These are phyloP conservation scores for Lagenidium giganteum DNA, from an alignment of 352 stramenopile species.

Conservation along the genomic window DNA sequence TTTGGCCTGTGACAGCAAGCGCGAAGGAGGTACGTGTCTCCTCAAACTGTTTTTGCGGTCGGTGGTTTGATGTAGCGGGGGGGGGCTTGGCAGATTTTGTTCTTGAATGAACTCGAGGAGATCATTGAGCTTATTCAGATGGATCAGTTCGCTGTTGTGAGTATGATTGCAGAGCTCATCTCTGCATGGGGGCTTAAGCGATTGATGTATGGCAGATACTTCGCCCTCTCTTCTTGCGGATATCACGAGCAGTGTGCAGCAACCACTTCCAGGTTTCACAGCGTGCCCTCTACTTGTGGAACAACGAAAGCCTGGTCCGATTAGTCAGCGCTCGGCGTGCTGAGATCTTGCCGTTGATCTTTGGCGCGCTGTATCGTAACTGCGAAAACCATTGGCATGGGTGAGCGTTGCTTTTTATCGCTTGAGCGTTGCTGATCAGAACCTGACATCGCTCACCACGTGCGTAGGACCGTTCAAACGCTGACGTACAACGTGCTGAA, in stretches of 20 bases:
- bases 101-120: conserved; percentile 99
- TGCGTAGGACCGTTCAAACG: conserved; percentile 84
- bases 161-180: too few relatives aligned
- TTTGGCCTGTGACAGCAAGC: conserved; percentile 65
- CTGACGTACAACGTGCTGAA: conserved; percentile 67
- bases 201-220: too few relatives aligned
- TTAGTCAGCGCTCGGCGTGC: conserved; percentile 73
- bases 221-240: conserved; percentile 69
- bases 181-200: too few relatives aligned
- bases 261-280: conserved; percentile 97
- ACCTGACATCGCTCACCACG: neutral
- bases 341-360: conserved; percentile 86
- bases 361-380: conserved; percentile 43
- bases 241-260: conserved; percentile 89
- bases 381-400: conserved; percentile 90
- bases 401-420: conserved; percentile 1
- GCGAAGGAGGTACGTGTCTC: conserved; percentile 3
- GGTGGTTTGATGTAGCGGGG: too few relatives aligned
- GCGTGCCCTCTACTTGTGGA: conserved; percentile 98
- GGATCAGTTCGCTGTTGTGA: conserved; percentile 51
- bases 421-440: neutral
- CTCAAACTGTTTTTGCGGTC: neutral
- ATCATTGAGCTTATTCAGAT: conserved; percentile 94
- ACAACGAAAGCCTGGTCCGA: conserved; percentile 97
- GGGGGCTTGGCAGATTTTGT: conserved; percentile 94